These are phyloP conservation scores for Vicia sativa DNA, from an alignment of 306 rosid species.

Conservation along the genomic window DNA sequence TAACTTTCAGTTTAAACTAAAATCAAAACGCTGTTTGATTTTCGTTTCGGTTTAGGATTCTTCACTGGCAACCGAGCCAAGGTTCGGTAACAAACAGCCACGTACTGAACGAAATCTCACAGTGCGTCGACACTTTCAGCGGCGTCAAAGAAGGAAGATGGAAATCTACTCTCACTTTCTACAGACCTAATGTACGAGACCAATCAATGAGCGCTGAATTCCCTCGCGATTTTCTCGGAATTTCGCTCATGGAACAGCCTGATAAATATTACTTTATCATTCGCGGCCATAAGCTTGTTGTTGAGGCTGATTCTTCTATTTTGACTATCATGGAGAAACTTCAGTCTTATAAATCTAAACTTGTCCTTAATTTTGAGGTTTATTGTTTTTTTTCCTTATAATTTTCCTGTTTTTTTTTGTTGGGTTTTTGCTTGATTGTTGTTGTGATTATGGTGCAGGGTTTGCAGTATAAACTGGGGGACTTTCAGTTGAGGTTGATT, in stretches of 20 bases:
- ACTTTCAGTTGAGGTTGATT: conserved; percentile 75
- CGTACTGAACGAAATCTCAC: conserved; percentile 77
- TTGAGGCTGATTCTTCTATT: conserved; percentile 82
- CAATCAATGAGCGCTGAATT: conserved; percentile 48
- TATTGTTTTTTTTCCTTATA: no score
- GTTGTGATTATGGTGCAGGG: conserved; percentile 42
- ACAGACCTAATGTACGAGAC: conserved; percentile 82
- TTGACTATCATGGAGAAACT: conserved; percentile 81
- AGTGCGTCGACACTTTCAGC: conserved; percentile 76
- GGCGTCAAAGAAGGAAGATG: conserved; percentile 86
- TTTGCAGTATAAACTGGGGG: conserved; percentile 74
- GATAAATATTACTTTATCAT: conserved; percentile 76
- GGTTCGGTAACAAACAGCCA: conserved; percentile 70
- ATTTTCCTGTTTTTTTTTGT: no score
- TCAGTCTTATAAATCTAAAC: conserved; percentile 82
- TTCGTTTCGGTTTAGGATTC: conserved; percentile 51
- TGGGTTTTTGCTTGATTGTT: not conserved
- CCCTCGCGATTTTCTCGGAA: conserved; percentile 81
- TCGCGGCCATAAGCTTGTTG: conserved; percentile 67
- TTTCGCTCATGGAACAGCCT: conserved; percentile 75
- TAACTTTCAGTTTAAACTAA: no score
- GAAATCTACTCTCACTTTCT: conserved; percentile 83
- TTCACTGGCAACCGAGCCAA: conserved; percentile 89
- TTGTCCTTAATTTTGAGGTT: conserved; percentile 81
- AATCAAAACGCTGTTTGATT: no score